phyloP scores from a whole-genome alignment of 2,329 filamentous ascomycete genomes.

The Bipolaris oryzae region DNA sequence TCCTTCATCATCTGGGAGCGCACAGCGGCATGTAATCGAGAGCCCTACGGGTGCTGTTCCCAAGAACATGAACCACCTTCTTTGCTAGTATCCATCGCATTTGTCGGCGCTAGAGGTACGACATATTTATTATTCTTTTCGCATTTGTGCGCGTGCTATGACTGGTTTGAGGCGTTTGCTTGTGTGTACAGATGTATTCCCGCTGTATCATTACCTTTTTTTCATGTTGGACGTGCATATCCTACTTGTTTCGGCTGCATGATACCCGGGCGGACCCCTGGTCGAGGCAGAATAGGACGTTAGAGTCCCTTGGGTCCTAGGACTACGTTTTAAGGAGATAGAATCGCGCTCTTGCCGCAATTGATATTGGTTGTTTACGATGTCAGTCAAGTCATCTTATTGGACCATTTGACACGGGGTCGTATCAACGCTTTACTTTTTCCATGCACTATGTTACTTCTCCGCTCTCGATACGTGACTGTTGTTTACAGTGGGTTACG shows the following conservation, averaged over 20 bases:
- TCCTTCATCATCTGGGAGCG: constrained; percentile 32
- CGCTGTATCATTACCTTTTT: constrained; percentile 24
- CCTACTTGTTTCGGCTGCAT: constrained; percentile 30
- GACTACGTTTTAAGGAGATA: constrained; percentile 5
- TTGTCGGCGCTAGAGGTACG: constrained; percentile 28
- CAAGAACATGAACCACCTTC: constrained; percentile 28
- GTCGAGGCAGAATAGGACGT: constrained; percentile 12
- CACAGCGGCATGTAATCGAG: constrained; percentile 31
- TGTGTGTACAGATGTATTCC: constrained; percentile 7
- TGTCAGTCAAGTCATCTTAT: not conserved
- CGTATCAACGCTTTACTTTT: not conserved
- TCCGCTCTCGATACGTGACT: not conserved
- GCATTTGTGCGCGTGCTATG: constrained; percentile 8
- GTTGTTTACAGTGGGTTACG: constrained; percentile 1
- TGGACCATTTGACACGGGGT: not conserved
- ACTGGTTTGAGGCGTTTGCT: constrained; percentile 32
- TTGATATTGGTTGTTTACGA: constrained; percentile 10
- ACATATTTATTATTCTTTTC: not conserved
- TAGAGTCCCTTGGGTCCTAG: constrained; percentile 12
- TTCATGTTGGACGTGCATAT: constrained; percentile 21
- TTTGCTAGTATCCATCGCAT: constrained; percentile 31
- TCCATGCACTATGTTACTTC: not conserved
- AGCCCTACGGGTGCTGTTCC: constrained; percentile 31
- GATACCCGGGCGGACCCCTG: constrained; percentile 35
- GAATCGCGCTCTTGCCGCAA: constrained; percentile 13